A percentile compares a stretch with the other conserved stretches of the same genome.
phyloP scores from a whole-genome alignment of 352 stramenopile species.

The Phytophthora agathidicida region DNA sequence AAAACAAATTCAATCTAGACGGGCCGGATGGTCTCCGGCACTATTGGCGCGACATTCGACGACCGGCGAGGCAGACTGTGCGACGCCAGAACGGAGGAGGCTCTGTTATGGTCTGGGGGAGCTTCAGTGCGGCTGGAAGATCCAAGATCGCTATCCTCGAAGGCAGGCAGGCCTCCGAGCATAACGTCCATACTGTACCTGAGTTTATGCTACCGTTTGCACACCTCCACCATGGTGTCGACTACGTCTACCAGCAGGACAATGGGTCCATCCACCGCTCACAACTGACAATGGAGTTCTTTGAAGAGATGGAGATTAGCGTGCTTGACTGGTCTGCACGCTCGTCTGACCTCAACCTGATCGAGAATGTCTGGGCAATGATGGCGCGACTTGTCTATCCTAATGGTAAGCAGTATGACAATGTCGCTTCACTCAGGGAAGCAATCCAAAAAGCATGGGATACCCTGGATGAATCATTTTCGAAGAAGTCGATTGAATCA shows the following conservation, averaged over 20 bases:
- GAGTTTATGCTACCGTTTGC: conserved; percentile 20
- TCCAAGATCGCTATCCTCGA: conserved; percentile 11
- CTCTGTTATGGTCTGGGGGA: too few relatives aligned
- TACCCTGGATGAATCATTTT: background rate
- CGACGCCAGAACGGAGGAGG: conserved; percentile 3
- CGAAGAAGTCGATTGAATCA: background rate
- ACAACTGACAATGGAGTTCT: background rate
- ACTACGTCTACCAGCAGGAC: conserved; percentile 25
- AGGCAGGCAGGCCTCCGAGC: background rate
- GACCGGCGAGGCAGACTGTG: background rate
- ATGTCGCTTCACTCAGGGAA: background rate
- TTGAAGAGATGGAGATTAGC: conserved; percentile 3
- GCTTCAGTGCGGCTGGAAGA: conserved; percentile 9
- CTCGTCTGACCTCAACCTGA: conserved; percentile 12
- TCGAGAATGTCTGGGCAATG: too few relatives aligned
- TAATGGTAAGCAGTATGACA: conserved; percentile 17
- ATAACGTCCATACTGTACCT: conserved; percentile 14
- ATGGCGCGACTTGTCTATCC: conserved; percentile 24
- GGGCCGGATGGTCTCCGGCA: conserved; percentile 10
- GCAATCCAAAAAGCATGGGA: background rate
- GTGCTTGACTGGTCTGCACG: conserved; percentile 1
- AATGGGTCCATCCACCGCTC: conserved; percentile 11
- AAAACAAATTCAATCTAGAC: conserved; percentile 21
- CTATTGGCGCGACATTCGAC: conserved; percentile 6
- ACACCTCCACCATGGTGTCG: too few relatives aligned